These are phyloP conservation scores for Calonectria montana DNA, from an alignment of 2,329 filamentous ascomycete species.

Conservation along the genomic window DNA sequence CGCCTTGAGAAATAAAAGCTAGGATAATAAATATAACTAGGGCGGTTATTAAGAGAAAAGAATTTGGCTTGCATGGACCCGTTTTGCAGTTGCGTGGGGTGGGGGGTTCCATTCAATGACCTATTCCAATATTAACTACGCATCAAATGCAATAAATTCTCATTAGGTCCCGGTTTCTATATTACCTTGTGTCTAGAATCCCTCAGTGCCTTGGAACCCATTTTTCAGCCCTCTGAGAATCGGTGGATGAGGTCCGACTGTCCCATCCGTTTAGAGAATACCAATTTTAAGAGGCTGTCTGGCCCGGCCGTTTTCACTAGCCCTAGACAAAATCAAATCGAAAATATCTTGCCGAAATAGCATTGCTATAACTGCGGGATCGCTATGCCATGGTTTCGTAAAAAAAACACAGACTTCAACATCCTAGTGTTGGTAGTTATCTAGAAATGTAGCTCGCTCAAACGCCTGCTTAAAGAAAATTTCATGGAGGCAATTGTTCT, in stretches of 20 bases:
- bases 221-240: constrained; percentile 53
- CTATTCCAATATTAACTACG: constrained; percentile 36
- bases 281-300: constrained; percentile 62
- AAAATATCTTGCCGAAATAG: constrained; percentile 68
- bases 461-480: constrained; percentile 34
- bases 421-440: constrained; percentile 47
- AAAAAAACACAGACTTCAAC: constrained; percentile 66
- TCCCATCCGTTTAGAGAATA: constrained; percentile 63
- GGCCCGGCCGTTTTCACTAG: neutral
- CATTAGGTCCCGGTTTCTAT: neutral
- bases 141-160: neutral
- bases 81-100: constrained; percentile 20
- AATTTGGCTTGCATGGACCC: constrained; percentile 9
- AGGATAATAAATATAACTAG: neutral
- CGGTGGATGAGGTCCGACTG: constrained; percentile 66
- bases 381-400: constrained; percentile 72
- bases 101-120: constrained; percentile 38
- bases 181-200: constrained; percentile 54
- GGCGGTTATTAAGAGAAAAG: neutral
- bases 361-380: constrained; percentile 73
- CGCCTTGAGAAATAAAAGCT: constrained; percentile 45
- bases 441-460: constrained; percentile 22
- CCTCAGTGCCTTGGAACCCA: constrained; percentile 10
- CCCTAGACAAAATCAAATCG: constrained; percentile 51
- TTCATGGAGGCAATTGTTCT: constrained; percentile 36